Percentiles rank a stretch among this genome's conserved stretches.
Conservation (phyloP, 768 basidiomycete genomes). For the Suillus subalutaceus region DNA sequence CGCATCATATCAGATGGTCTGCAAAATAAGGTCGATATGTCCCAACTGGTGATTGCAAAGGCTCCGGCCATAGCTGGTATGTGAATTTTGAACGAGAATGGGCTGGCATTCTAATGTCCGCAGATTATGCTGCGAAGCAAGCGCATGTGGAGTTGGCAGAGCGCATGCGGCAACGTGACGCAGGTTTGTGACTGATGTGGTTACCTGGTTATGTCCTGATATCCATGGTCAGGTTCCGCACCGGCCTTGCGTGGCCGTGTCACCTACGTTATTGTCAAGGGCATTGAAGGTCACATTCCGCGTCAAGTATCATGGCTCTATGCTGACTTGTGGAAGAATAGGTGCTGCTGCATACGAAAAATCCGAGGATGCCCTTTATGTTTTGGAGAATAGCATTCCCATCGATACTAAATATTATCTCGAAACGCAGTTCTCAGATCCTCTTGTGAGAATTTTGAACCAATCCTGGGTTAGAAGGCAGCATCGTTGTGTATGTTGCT, state of each 20-base stretch:
- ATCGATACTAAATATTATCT: slow-evolving; percentile 98
- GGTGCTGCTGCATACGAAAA: slow-evolving; percentile 98
- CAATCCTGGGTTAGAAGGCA: slow-evolving; percentile 93
- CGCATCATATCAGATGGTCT: slow-evolving; percentile 91
- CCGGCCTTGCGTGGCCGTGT: slow-evolving; percentile 98
- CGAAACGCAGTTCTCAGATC: slow-evolving; percentile 97
- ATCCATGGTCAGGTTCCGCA: slow-evolving; percentile 70
- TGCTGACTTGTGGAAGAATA: slow-evolving; percentile 30
- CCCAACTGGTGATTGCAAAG: slow-evolving; percentile 98
- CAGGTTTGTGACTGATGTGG: slow-evolving; percentile 51
- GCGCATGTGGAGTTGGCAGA: slow-evolving; percentile 96
- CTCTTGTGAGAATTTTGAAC: slow-evolving; percentile 96
- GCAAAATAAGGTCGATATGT: slow-evolving; percentile 98
- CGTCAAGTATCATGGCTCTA: neutral
- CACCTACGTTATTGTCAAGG: slow-evolving; percentile 98
- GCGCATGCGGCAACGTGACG: slow-evolving; percentile 94
- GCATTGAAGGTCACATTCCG: slow-evolving; percentile 73
- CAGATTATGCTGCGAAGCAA: slow-evolving; percentile 93
- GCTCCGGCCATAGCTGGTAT: slow-evolving; percentile 86
- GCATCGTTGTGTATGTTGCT: slow-evolving; percentile 68
- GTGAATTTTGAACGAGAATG: slow-evolving; percentile 20
- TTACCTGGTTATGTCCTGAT: neutral
- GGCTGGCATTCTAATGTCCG: neutral
- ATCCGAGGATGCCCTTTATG: slow-evolving; percentile 96
- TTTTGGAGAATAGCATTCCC: slow-evolving; percentile 96